Evolutionary conservation across 1,139 yeast genomes (phyloP), one percentile per base, ranked within the genome.

Genomic region (Wickerhamomyces sp.): DNA sequence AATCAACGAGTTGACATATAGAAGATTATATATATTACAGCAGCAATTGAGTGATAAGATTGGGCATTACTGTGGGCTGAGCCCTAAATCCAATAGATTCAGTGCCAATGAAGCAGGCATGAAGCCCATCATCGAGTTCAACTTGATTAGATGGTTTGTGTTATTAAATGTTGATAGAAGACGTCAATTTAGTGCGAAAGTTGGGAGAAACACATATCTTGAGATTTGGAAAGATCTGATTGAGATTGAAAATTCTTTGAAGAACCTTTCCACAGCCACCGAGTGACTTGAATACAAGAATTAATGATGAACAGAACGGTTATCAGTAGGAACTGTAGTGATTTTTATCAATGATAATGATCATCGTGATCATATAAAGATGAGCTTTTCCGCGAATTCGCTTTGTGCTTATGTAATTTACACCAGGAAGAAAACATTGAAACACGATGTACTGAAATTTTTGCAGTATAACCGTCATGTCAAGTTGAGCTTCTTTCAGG

Each of bases 11-110:
- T 67, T 79, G 2, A 73, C 80, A 14, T 93, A 89, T 65, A 76
- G 97, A 62, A 73, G 95, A 50, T 72, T 93, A 62, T 88, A 86
- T 59, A 84, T 90, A 35, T 69, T 93, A 18, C 97, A 91, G 59
- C 96, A 90, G 63, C 97, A 90, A 58, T 67, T 93, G 45, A 76
- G 78, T 27, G 97, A 91, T 50, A 64, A 65, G 46, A 62, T 65
- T 51, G 74, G 72, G 45, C 94, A 87, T 51, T 66, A 69, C 49
- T 84, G 88, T 48, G 96, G 97, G 0, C 69, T 93, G 52, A 93
- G 91, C 60, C 96, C 97, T 3, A 72, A 79, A 51, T 68, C 81
- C 67, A 85, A 85, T 59, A 68, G 91, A 42, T 68, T 78, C 35
- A 79, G 82, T 2, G 77, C 77, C n/a, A 58, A 57, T 26, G 61